These are phyloP conservation scores for Brassica nigra DNA, from an alignment of 345 rosid genomes.

Conservation along the genomic window DNA sequence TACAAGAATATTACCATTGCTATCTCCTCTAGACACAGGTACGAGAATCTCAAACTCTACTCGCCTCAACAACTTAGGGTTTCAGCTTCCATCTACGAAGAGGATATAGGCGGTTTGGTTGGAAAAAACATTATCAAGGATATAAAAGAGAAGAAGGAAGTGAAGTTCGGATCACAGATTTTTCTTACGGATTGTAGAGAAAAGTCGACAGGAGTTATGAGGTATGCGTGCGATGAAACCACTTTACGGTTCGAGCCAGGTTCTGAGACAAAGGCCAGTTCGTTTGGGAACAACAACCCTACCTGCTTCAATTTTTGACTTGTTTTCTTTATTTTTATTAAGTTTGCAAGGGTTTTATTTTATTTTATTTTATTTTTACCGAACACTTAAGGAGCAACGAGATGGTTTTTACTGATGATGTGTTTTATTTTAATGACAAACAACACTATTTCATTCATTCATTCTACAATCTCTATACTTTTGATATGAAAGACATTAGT, in stretches of 20 bases:
- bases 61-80: not conserved
- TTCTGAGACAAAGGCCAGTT: not conserved
- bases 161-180: not conserved
- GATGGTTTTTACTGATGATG: too few relatives aligned
- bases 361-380: not conserved
- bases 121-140: constrained; percentile 7
- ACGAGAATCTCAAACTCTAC: not conserved
- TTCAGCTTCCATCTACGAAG: not conserved
- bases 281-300: constrained; percentile 5
- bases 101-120: not conserved
- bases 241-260: constrained; percentile 1
- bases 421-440: too few relatives aligned
- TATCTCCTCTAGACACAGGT: not conserved
- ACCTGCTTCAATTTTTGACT: not conserved
- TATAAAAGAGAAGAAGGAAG: constrained; percentile 20
- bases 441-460: not conserved
- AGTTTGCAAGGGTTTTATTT: not conserved
- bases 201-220: not conserved
- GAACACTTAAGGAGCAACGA: not conserved
- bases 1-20: constrained; percentile 23
- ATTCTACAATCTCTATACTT: not conserved
- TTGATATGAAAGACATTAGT: too few relatives aligned
- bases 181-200: constrained; percentile 10
- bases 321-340: not conserved
- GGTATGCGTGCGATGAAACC: constrained; percentile 1